Base-by-base conservation (phyloP, 352 stramenopile species). In the Hyaloperonospora arabidopsidis region DNA sequence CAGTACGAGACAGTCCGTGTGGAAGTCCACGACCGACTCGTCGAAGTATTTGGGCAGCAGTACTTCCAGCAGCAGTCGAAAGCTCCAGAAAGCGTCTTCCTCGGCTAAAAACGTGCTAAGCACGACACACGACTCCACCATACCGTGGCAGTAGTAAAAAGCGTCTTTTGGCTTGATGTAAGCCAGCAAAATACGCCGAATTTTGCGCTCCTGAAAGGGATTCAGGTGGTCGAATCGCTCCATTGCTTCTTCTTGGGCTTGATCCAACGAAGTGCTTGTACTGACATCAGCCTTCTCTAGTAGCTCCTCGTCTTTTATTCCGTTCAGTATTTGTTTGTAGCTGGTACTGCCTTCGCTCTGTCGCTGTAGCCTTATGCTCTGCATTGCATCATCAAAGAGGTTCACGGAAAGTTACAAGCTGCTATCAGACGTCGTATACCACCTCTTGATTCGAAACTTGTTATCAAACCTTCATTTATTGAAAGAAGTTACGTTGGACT, bases 121-220 rank as follows among this genome's bases (percentile, higher is more conserved):
- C 45, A 90, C 76, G 1, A 83, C 77, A 44, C 77, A 88, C 23
- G 84, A 83, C 66, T 90, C 80, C 7, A 90, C 76, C 80, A 90
- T 90, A 1, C 80, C 79, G 49, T 90, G 79, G 52, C 75, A 86
- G 52, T 90, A 90, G 54, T 86, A 88, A 52, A 79, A 86, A 22
- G 84, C 81, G 46, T 85, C 65, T 44, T 85, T 83, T 43, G 76
- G 84, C 65, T 88, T 88, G 60, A 76, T 69, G 59, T 86, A 90
- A 5, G 80, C 80, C 23, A 88, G 52, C 40, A 90, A 35, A 46
- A 90, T 87, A 50, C 77, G 76, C 55, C 86, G 76, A 62, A 88
- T 88, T 63, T 90, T 90, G 72, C 76, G 76, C 50, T 90, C 80
- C 59, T 90, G 77, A 63, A 90, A 87, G 34, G 76, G 80, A 44